Conservation (phyloP, 1,139 yeast species). For the Lodderomyces orthopsilosis region DNA sequence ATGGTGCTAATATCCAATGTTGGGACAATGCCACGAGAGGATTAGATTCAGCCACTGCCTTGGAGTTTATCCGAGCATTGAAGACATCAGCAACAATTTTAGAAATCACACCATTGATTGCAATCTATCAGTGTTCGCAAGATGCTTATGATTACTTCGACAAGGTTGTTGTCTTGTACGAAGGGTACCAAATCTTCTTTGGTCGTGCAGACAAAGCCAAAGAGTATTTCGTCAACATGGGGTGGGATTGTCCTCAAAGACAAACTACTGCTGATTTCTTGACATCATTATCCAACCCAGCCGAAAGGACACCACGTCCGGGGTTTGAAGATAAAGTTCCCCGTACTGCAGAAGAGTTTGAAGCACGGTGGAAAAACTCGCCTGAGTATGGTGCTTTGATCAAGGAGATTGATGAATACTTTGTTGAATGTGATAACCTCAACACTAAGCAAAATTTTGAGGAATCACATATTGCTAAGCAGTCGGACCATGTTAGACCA, state of each 20-base stretch:
- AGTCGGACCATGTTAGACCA: conserved; percentile 53
- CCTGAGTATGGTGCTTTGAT: conserved; percentile 16
- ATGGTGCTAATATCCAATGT: conserved; percentile 43
- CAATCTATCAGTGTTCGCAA: conserved; percentile 83
- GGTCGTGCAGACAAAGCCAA: conserved; percentile 56
- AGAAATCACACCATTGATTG: conserved; percentile 62
- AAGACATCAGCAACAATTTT: conserved; percentile 59
- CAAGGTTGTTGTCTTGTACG: conserved; percentile 69
- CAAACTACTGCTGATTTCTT: conserved; percentile 83
- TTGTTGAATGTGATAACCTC: conserved; percentile 9
- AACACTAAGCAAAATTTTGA: conserved; percentile 14
- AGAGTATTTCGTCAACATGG: conserved; percentile 62
- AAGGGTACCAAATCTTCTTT: conserved; percentile 75
- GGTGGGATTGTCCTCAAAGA: conserved; percentile 65
- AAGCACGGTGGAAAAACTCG: conserved; percentile 23
- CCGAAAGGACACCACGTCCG: conserved; percentile 50
- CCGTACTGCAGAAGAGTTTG: conserved; percentile 23
- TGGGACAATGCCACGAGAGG: conserved; percentile 68
- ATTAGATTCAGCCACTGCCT: conserved; percentile 58
- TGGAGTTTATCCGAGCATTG: conserved; percentile 70
- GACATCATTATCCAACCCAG: conserved; percentile 71
- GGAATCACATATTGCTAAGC: conserved; percentile 56
- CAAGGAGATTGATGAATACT: conserved; percentile 19
- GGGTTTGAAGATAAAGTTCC: conserved; percentile 42
- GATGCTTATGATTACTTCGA: conserved; percentile 71